These are phyloP conservation scores for Trichoderma pleuroti DNA, from an alignment of 2,329 filamentous ascomycete species.

Conservation along the genomic window DNA sequence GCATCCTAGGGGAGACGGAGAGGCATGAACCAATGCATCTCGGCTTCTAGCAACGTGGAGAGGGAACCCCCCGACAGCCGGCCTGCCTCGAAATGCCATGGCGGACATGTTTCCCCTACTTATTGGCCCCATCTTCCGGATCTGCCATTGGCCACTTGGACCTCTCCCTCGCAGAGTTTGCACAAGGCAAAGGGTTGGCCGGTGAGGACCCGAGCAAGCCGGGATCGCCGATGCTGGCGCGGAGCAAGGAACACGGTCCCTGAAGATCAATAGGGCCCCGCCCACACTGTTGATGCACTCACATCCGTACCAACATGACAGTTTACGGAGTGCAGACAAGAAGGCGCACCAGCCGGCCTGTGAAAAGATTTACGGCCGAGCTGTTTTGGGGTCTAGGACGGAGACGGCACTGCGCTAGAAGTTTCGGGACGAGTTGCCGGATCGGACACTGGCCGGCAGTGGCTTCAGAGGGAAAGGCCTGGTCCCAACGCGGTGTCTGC, in stretches of 20 bases:
- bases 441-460: neutral
- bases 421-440: neutral
- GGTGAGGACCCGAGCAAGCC: neutral
- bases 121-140: neutral
- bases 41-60: neutral
- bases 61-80: neutral
- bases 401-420: neutral
- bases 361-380: neutral
- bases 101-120: neutral
- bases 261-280: slow-evolving; percentile 9
- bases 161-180: neutral
- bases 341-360: neutral
- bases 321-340: neutral
- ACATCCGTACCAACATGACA: neutral
- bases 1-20: neutral
- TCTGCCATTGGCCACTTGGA: slow-evolving; percentile 8
- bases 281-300: neutral
- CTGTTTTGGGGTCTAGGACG: neutral
- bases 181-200: neutral
- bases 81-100: neutral
- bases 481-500: neutral
- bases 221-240: slow-evolving; percentile 13
- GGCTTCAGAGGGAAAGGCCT: neutral
- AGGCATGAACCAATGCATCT: slow-evolving; percentile 2
- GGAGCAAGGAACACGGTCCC: slow-evolving; percentile 9